Conservation (phyloP, 768 basidiomycete species). For the Nevesoporus exiguus region DNA sequence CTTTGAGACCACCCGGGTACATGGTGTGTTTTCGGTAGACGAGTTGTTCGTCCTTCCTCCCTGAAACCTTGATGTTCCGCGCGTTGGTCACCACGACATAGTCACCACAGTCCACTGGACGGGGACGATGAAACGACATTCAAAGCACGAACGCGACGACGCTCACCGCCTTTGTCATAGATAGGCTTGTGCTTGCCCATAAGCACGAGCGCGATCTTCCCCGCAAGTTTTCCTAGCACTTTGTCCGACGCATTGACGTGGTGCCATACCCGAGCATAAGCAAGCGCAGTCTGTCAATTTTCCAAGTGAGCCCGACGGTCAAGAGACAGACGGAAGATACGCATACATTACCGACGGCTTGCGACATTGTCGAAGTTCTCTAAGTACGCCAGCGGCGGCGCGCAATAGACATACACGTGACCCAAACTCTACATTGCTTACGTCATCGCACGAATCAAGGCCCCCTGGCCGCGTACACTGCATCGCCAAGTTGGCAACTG, state of each 20-base stretch:
- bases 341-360: constrained; percentile 78
- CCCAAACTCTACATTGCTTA: not conserved
- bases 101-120: constrained; percentile 93
- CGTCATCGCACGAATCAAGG: not conserved
- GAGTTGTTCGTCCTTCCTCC: constrained; percentile 83
- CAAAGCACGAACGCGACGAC: not conserved
- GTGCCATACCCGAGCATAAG: constrained; percentile 95
- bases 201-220: constrained; percentile 88
- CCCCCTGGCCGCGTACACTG: too few relatives aligned
- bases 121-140: not conserved
- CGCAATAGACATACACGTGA: not conserved
- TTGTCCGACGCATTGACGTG: constrained; percentile 89
- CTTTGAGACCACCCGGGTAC: constrained; percentile 91
- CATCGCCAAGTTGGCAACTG: too few relatives aligned
- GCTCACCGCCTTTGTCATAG: constrained; percentile 85
- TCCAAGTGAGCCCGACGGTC: not conserved
- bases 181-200: constrained; percentile 99
- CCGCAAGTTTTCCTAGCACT: constrained; percentile 91
- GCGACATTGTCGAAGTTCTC: constrained; percentile 59
- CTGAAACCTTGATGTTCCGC: constrained; percentile 77
- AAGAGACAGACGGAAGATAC: constrained; percentile 1
- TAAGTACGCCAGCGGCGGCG: not conserved
- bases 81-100: constrained; percentile 96
- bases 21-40: constrained; percentile 88
- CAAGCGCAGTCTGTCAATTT: constrained; percentile 79